Evolutionary conservation across 257 asterid species (phyloP), one percentile per base, ranked within the genome.

Genomic region (Cruciata laevipes): DNA sequence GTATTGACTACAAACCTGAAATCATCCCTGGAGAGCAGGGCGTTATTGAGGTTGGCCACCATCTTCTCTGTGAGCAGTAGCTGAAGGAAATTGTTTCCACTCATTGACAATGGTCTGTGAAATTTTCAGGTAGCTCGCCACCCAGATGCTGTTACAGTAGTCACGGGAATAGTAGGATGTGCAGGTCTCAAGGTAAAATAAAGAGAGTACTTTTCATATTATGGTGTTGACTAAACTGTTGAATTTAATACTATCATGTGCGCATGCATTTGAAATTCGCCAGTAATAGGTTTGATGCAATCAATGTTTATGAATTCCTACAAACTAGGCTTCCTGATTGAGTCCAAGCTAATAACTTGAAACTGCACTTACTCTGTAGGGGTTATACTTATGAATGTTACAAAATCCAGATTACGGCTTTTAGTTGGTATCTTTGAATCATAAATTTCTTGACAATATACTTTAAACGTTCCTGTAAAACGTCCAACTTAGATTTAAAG

Each of bases 11-110:
- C 82, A 94, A 69, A 82, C 99, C 97, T 20, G 97, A 90, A 77
- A 94, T 94, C 74, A 87, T 94, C 72, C 95, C 97, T 2, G 99
- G 99, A 69, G 97, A 90, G 72, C 87, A 94, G 76, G 99, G 99
- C 30, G 82, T 86, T 18, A 68, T 88, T 18, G 99, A 94, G 97
- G 99, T 92, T 77, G 63, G 81, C 49, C 76, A 69, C 74, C 71
- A 40, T 52, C 67, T 24, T 18, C 58, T 24, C 32, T 31, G 4
- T 51, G 21, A 65, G 60, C 25, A 52, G 59, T 71, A 27, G 44
- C 18, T 37, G 9, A 59, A 66, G 17, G 51, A 60, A 14, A 13
- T 33, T 32, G 52, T 61, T 74, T 31, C 71, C 63, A 66, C 61
- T 66, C 14, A 12, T 14, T 68, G 71, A 38, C 63, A 20, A 61